Base-by-base conservation (phyloP, 352 stramenopile species). In the Phytophthora meadii region DNA sequence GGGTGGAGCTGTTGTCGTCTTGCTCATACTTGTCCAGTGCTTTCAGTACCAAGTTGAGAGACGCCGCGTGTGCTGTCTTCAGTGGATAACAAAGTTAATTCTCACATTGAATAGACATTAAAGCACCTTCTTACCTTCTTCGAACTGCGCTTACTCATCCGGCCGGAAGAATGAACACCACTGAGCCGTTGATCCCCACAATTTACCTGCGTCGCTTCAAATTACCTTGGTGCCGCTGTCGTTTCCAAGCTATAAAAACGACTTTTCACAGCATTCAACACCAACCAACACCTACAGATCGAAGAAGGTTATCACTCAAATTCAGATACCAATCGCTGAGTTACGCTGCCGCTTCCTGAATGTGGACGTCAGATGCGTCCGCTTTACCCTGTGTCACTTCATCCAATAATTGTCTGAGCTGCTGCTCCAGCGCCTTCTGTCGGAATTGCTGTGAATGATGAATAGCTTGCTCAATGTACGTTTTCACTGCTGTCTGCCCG, bases 391-490 rank as follows among this genome's bases (percentile, higher is more conserved):
- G 48, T 28, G 24, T 54, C 28, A 77, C 47, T 74, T 80, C 66
- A 25, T 77, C 56, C 46, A 80, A 63, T 22, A 92, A 64, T 25
- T 65, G 57, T 36, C 76, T 61, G 14, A 94, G 61, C 24, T 90
- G 70, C 17, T 61, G 55, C 40, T 89, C 74, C n/a, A 94, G 63
- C 2, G 56, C 53, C 4, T 67, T 62, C 61, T 94, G 90, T 62
- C 90, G 89, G 61, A 93, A 94, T 59, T 90, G 70, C 55, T 80
- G 54, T 8, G 82, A 80, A 55, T 87, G 68, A 2, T 55, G 52
- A 51, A 93, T 89, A 1, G 86, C 84, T 66, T 93, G 82, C 22
- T 79, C 52, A 5, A 93, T 87, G 60, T 94, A 94, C 19, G 86
- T 92, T 42, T 82, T 74, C 28, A 83, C 72, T 17, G 85, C 78